Evolutionary conservation across 2,329 filamentous ascomycete species (phyloP).

Genomic region (Byssoonygena ceratinophila): DNA sequence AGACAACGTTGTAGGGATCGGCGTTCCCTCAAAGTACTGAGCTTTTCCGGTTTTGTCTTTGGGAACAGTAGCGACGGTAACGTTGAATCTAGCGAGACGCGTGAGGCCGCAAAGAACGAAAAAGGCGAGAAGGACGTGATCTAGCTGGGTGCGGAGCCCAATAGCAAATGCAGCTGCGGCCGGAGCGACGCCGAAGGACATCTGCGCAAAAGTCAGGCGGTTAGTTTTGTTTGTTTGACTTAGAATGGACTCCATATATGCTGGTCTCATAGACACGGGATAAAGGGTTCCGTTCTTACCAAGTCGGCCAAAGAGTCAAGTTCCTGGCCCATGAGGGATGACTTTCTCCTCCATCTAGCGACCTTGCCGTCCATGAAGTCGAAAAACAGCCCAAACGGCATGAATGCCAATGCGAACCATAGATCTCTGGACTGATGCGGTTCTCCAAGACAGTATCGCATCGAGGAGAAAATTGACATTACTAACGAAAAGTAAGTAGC

Average conservation of each 20-base stretch:
- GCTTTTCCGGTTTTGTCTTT: slow-evolving; percentile 89
- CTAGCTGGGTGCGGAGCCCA: slow-evolving; percentile 70
- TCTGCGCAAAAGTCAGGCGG: slow-evolving; percentile 42
- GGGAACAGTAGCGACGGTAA: slow-evolving; percentile 77
- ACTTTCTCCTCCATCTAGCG: slow-evolving; percentile 92
- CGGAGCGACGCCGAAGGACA: slow-evolving; percentile 89
- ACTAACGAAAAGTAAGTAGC: slow-evolving; percentile 36
- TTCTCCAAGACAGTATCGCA: slow-evolving; percentile 79
- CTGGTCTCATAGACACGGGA: too few species aligned
- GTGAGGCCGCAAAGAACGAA: slow-evolving; percentile 94
- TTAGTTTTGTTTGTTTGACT: background rate
- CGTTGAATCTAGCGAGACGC: slow-evolving; percentile 91
- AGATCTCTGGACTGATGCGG: slow-evolving; percentile 56
- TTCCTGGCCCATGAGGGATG: slow-evolving; percentile 94
- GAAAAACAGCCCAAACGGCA: slow-evolving; percentile 91
- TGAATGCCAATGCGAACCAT: slow-evolving; percentile 72
- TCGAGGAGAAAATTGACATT: slow-evolving; percentile 90
- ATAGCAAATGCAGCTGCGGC: slow-evolving; percentile 80
- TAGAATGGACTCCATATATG: too few species aligned
- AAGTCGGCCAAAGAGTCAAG: slow-evolving; percentile 90
- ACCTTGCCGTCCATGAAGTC: slow-evolving; percentile 98
- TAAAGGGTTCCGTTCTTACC: slow-evolving; percentile 57
- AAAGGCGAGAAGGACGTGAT: slow-evolving; percentile 69
- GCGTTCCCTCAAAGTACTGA: slow-evolving; percentile 92
- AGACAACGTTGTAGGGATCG: slow-evolving; percentile 79